Evolutionary conservation across 202 grass and related monocot genomes (phyloP).

Genomic region (Setaria viridis): DNA sequence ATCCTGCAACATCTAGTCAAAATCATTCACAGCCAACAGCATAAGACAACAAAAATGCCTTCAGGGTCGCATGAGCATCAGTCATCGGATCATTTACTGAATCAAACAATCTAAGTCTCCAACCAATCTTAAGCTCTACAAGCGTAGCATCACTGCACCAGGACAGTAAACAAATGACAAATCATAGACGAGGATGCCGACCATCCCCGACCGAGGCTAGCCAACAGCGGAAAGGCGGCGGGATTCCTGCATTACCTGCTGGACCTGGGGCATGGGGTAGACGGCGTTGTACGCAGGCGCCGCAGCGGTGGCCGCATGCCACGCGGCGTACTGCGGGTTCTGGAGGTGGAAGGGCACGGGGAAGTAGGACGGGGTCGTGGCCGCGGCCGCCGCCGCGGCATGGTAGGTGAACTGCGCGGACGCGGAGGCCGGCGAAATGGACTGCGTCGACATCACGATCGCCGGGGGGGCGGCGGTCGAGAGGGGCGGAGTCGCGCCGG

Average conservation of each 20-base stretch:
- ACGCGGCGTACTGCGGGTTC: slow-evolving; percentile 43
- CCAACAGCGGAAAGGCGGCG: neutral
- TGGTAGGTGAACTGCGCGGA: slow-evolving; percentile 49
- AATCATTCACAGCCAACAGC: neutral
- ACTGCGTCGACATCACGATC: slow-evolving; percentile 56
- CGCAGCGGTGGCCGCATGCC: neutral
- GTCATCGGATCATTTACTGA: neutral
- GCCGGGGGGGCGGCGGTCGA: neutral
- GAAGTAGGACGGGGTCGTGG: slow-evolving; percentile 56
- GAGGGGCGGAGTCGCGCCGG: neutral
- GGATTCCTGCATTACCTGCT: slow-evolving; percentile 50
- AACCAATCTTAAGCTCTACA: too few species aligned
- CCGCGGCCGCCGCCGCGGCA: neutral
- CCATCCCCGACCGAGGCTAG: neutral
- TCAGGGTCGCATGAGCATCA: neutral
- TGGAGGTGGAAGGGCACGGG: slow-evolving; percentile 83
- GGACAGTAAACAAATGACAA: neutral
- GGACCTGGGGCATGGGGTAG: slow-evolving; percentile 57
- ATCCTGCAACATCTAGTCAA: neutral
- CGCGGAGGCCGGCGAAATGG: slow-evolving; percentile 48
- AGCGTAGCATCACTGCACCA: neutral
- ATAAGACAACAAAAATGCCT: neutral
- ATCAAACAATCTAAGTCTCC: neutral
- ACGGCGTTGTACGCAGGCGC: slow-evolving; percentile 35
- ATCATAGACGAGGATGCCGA: neutral